Conservation (phyloP, 2,329 filamentous ascomycete species). For the Paecilomyces fulvus region DNA sequence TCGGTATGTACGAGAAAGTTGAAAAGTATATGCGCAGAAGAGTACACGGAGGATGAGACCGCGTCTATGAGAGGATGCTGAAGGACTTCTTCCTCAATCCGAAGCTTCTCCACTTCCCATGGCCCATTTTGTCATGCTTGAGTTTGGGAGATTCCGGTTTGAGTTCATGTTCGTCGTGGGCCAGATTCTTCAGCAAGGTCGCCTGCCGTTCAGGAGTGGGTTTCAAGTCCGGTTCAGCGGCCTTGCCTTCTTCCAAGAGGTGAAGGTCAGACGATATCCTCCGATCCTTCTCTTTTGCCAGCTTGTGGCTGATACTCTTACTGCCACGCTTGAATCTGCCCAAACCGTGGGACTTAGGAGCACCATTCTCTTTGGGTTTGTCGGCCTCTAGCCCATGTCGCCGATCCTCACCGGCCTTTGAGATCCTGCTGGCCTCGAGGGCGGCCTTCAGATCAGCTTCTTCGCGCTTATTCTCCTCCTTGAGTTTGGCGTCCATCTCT, state of each 20-base stretch:
- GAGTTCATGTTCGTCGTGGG: background rate
- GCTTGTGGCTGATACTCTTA: conserved; percentile 71
- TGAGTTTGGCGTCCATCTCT: conserved; percentile 45
- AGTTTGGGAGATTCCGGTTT: conserved; percentile 7
- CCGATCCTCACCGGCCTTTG: conserved; percentile 47
- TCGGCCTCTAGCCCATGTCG: conserved; percentile 20
- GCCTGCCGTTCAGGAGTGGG: background rate
- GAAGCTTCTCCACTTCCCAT: conserved; percentile 33
- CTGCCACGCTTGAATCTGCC: conserved; percentile 62
- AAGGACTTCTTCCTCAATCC: conserved; percentile 38
- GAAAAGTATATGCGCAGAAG: background rate
- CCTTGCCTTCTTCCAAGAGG: conserved; percentile 4
- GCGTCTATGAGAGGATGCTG: conserved; percentile 22
- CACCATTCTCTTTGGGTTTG: conserved; percentile 32
- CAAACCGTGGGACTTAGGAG: conserved; percentile 41
- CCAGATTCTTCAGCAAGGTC: background rate
- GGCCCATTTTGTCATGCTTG: conserved; percentile 12
- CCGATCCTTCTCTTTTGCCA: conserved; percentile 36
- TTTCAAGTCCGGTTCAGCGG: background rate
- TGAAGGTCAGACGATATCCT: conserved; percentile 12
- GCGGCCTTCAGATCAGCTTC: conserved; percentile 55
- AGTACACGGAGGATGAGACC: conserved; percentile 8
- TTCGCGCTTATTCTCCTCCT: conserved; percentile 44
- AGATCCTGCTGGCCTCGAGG: conserved; percentile 58
- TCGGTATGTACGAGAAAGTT: background rate